Evolutionary conservation across 139 green algal genomes (phyloP).

Genomic region (Astrephomene gubernaculifera): DNA sequence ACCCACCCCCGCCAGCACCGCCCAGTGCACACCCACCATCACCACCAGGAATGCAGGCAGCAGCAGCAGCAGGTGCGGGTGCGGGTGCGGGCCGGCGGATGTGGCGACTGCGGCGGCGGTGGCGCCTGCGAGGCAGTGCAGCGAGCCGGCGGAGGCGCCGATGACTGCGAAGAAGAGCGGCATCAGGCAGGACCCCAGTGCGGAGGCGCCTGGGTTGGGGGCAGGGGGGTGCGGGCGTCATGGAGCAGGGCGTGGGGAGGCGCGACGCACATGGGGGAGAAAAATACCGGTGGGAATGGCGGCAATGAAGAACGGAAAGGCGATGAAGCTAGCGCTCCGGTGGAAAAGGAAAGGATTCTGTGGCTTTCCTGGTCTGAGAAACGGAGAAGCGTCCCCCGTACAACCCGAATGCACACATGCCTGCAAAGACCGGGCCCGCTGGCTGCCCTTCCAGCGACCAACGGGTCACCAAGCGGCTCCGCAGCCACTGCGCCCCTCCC

Average conservation of each 20-base stretch:
- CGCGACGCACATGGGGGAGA: too few species aligned
- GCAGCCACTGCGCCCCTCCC: background rate
- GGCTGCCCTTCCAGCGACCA: background rate
- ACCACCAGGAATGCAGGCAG: slow-evolving; percentile 59
- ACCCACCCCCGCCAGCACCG: slow-evolving; percentile 40
- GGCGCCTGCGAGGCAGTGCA: slow-evolving; percentile 50
- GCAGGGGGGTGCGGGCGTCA: too few species aligned
- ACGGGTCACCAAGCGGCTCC: too few species aligned
- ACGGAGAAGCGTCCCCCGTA: background rate
- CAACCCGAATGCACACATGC: background rate
- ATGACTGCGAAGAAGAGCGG: slow-evolving; percentile 88
- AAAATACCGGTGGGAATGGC: too few species aligned
- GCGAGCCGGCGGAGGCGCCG: slow-evolving; percentile 70
- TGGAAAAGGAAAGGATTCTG: too few species aligned
- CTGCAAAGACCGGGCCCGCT: background rate
- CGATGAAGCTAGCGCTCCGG: too few species aligned
- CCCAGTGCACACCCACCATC: slow-evolving; percentile 58
- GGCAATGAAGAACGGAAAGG: too few species aligned
- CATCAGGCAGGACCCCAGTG: slow-evolving; percentile 74
- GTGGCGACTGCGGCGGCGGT: background rate
- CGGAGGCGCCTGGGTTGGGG: slow-evolving; percentile 49
- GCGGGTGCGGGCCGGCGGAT: too few species aligned
- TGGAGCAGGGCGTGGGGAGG: too few species aligned
- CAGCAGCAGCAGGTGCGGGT: background rate
- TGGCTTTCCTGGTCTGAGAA: too few species aligned